Base-by-base conservation (phyloP, 2,329 filamentous ascomycete genomes). In the Pseudonectria foliicola region DNA sequence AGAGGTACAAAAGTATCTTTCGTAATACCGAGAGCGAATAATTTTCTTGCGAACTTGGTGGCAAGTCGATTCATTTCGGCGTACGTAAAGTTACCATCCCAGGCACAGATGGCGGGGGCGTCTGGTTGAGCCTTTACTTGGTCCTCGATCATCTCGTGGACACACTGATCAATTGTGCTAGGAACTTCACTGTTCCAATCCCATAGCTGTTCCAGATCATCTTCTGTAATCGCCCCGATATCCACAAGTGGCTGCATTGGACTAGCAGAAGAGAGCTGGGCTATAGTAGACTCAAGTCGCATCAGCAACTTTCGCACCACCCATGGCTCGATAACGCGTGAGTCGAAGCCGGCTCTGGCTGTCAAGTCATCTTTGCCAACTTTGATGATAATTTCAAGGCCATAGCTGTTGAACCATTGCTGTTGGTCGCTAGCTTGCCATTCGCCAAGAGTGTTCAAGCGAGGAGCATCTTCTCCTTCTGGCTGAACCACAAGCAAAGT, bases 51-150 rank as follows among this genome's bases (percentile, higher is more conserved):
- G 7, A 70, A 53, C 3, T 49, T 40, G 27, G 57, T 59, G 1
- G 67, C 66, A 10, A 59, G 48, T 2, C 44, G 36, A 28, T 68
- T 60, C 4, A 68, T 50, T 26, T 69, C 55, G 25, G 48, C 35
- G 36, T 67, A 70, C 8, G 63, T 64, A 36, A 67, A 57, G 28
- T 53, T 14, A 26, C 39, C 52, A 29, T 53, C 50, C 52, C 48
- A 55, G 10, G 49, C 44, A 23, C 37, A 49, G 14, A 55, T 33
- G 3, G 50, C 52, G 12, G 34, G 31, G 7, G n/a, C n/a, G n/a
- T 16, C 14, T 7, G 27, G 27, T 16, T 16, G 4, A 6, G n/a
- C 10, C 27, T 29, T 7, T 11, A 11, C 27, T 7, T 11, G 27
- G 6, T 29, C 27, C 14, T 7, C n/a, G 11, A 29, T 14, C 10